These are phyloP conservation scores for Talaromyces sp. DNA, from an alignment of 2,329 filamentous ascomycete species.

Conservation along the genomic window DNA sequence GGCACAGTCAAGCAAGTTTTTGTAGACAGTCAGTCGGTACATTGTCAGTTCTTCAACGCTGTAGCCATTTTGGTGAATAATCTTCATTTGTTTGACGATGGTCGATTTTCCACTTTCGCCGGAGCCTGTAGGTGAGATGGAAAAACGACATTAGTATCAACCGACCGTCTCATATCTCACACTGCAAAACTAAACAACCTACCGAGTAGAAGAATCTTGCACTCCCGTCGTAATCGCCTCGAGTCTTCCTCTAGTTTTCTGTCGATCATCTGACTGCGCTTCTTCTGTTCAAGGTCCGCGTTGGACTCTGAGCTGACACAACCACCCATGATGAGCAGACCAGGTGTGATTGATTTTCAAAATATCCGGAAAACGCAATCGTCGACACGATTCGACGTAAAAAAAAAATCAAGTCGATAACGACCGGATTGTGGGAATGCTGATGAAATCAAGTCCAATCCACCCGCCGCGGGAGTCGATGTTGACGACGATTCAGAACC, in stretches of 20 bases:
- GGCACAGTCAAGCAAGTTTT: slow-evolving; percentile 95
- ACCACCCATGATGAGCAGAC: slow-evolving; percentile 66
- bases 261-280: slow-evolving; percentile 94
- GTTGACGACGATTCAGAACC: neutral
- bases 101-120: slow-evolving; percentile 99
- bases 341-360: neutral
- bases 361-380: neutral
- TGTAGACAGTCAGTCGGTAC: slow-evolving; percentile 95
- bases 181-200: slow-evolving; percentile 36
- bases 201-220: slow-evolving; percentile 97
- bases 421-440: neutral
- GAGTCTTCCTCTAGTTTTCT: slow-evolving; percentile 91
- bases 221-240: slow-evolving; percentile 87
- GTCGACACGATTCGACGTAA: neutral
- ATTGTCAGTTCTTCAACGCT: slow-evolving; percentile 88
- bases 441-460: neutral
- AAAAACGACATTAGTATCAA: neutral
- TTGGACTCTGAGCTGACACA: slow-evolving; percentile 82
- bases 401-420: neutral
- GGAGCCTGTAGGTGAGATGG: slow-evolving; percentile 61
- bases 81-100: slow-evolving; percentile 99
- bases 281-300: slow-evolving; percentile 88
- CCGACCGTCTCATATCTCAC: neutral
- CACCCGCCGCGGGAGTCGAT: neutral
- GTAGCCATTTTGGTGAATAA: slow-evolving; percentile 98